Percentiles rank a stretch among this genome's conserved stretches.
Conservation (phyloP, 495 filamentous ascomycete genomes). For the Parathielavia hyrcaniae region DNA sequence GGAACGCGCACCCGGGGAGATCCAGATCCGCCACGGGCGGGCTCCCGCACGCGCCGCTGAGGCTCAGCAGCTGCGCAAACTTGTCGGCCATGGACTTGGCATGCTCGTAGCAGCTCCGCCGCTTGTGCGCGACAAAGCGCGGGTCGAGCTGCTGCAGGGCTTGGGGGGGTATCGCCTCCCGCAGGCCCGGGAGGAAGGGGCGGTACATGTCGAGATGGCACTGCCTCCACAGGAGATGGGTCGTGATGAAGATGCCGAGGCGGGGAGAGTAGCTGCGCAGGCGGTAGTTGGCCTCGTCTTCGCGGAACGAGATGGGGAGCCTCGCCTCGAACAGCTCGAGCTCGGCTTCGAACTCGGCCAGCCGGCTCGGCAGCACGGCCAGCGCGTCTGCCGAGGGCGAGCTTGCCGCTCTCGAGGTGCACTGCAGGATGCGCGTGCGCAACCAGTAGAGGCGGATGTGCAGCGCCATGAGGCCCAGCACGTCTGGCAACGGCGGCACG, state of each 20-base stretch:
- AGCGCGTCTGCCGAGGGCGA: constrained; percentile 34
- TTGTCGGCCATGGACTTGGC: constrained; percentile 45
- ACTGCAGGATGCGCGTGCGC: constrained; percentile 41
- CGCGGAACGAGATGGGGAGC: constrained; percentile 43
- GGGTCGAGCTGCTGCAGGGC: constrained; percentile 37
- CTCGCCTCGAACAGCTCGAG: constrained; percentile 41
- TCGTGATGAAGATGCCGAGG: constrained; percentile 46
- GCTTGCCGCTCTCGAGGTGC: constrained; percentile 32
- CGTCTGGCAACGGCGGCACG: constrained; percentile 36
- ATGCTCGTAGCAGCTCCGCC: constrained; percentile 42
- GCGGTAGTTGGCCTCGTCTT: constrained; percentile 44
- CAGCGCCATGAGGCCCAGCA: constrained; percentile 45
- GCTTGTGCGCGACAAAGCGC: constrained; percentile 35
- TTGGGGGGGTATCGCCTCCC: constrained; percentile 37
- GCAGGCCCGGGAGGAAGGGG: constrained; percentile 39
- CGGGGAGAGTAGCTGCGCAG: constrained; percentile 45
- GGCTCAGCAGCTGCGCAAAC: constrained; percentile 38
- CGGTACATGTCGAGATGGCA: constrained; percentile 48
- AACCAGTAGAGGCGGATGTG: constrained; percentile 45
- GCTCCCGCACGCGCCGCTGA: constrained; percentile 30
- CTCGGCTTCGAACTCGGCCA: constrained; percentile 39
- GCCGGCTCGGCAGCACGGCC: constrained; percentile 35
- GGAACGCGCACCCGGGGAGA: constrained; percentile 44
- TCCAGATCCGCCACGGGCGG: constrained; percentile 44
- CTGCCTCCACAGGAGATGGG: constrained; percentile 47